phyloP scores from a whole-genome alignment of 768 basidiomycete species.

The Jaapia argillacea region DNA sequence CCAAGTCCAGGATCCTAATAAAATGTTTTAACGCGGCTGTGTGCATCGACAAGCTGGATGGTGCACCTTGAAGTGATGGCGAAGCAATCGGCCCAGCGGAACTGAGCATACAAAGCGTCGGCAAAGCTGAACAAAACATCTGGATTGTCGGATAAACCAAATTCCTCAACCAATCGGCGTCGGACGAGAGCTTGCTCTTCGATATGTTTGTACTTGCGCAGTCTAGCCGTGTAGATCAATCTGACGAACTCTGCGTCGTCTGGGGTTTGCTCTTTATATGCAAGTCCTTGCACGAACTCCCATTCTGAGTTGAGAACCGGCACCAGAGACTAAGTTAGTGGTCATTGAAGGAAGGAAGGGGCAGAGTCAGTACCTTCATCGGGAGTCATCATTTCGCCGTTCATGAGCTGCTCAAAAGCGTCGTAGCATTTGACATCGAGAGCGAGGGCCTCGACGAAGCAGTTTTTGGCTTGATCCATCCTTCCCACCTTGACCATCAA shows the following conservation, averaged over 20 bases:
- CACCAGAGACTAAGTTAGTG: background rate
- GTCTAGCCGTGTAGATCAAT: slow-evolving; percentile 83
- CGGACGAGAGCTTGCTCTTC: slow-evolving; percentile 76
- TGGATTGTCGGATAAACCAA: slow-evolving; percentile 79
- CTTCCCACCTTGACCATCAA: slow-evolving; percentile 93
- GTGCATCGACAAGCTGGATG: background rate
- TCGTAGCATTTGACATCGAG: slow-evolving; percentile 98
- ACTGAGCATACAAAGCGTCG: slow-evolving; percentile 79
- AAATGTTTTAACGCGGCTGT: background rate
- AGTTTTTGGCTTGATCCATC: slow-evolving; percentile 83
- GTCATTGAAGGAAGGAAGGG: slow-evolving; percentile 6
- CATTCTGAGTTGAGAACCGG: slow-evolving; percentile 51
- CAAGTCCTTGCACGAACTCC: slow-evolving; percentile 85
- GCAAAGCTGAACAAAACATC: slow-evolving; percentile 89
- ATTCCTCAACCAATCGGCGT: slow-evolving; percentile 72
- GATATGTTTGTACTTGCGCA: slow-evolving; percentile 84
- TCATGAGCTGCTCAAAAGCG: slow-evolving; percentile 82
- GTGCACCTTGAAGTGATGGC: slow-evolving; percentile 71
- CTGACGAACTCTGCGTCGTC: slow-evolving; percentile 89
- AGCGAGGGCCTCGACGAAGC: slow-evolving; percentile 91
- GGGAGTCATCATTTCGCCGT: slow-evolving; percentile 91
- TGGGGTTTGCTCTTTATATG: slow-evolving; percentile 73
- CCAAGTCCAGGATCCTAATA: slow-evolving; percentile 70
- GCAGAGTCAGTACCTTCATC: slow-evolving; percentile 68
- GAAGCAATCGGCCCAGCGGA: slow-evolving; percentile 93